Conservation (phyloP, 1,139 yeast species). For the Zygoascus sp. region DNA sequence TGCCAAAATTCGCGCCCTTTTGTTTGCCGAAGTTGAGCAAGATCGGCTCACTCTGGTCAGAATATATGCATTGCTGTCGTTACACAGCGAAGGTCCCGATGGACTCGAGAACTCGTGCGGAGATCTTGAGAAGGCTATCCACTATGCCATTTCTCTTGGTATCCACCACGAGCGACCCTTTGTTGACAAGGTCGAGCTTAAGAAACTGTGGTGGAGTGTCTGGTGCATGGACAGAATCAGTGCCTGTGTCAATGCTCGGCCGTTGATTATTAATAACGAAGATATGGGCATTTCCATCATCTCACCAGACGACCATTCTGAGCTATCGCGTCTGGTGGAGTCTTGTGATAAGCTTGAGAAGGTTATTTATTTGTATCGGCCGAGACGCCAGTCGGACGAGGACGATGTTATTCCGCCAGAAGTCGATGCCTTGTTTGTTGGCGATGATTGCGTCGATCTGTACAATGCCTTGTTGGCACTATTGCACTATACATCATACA, state of each 20-base stretch:
- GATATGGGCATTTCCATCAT: slow-evolving; percentile 39
- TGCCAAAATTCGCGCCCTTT: slow-evolving; percentile 39
- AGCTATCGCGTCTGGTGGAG: slow-evolving; percentile 33
- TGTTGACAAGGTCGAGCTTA: slow-evolving; percentile 32
- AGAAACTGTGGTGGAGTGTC: slow-evolving; percentile 41
- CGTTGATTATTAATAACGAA: slow-evolving; percentile 36
- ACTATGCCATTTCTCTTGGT: slow-evolving; percentile 39
- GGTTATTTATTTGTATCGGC: slow-evolving; percentile 38
- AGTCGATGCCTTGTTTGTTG: slow-evolving; percentile 24
- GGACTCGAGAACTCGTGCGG: slow-evolving; percentile 41
- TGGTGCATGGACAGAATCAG: slow-evolving; percentile 41
- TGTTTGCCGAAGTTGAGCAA: slow-evolving; percentile 43
- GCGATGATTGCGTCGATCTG: slow-evolving; percentile 28
- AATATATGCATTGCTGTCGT: slow-evolving; percentile 31
- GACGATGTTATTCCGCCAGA: slow-evolving; percentile 22
- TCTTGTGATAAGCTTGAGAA: slow-evolving; percentile 35
- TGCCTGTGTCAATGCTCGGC: slow-evolving; percentile 40
- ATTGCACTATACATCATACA: slow-evolving; percentile 31
- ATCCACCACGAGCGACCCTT: slow-evolving; percentile 38
- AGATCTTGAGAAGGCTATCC: slow-evolving; percentile 39
- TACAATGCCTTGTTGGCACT: slow-evolving; percentile 30
- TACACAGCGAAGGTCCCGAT: slow-evolving; percentile 37
- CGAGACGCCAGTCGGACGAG: slow-evolving; percentile 19
- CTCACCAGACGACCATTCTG: slow-evolving; percentile 24
- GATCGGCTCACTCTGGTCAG: slow-evolving; percentile 39